A percentile compares a stretch with the other conserved stretches of the same genome.
phyloP scores from a whole-genome alignment of 805 yeast species.

The Candida orba region DNA sequence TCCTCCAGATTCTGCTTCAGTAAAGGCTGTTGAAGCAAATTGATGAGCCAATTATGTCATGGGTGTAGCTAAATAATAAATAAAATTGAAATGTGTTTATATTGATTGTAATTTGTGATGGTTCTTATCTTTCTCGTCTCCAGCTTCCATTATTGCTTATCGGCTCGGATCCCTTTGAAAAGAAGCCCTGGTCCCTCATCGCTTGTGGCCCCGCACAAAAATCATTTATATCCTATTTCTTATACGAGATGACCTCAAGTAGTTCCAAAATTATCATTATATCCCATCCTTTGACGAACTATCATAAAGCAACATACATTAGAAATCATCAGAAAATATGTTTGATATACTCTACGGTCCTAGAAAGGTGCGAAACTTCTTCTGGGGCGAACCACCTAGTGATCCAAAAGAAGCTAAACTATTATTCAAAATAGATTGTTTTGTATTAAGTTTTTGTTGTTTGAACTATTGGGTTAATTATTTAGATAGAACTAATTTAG shows the following conservation, averaged over 20 bases:
- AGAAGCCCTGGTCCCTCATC: no score
- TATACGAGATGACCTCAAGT: neutral
- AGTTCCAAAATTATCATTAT: neutral
- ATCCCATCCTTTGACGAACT: no score
- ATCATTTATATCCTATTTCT: no score
- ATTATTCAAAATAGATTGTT: slow-evolving; percentile 22
- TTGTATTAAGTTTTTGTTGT: slow-evolving; percentile 19
- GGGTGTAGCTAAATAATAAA: neutral
- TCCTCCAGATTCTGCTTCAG: slow-evolving; percentile 3
- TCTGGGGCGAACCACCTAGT: slow-evolving; percentile 22
- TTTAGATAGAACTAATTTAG: slow-evolving; percentile 48
- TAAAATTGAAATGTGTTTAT: neutral
- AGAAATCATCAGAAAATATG: slow-evolving; percentile 1
- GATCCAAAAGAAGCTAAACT: slow-evolving; percentile 17
- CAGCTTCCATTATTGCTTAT: no score
- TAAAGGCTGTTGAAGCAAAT: slow-evolving; percentile 2
- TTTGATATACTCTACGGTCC: slow-evolving; percentile 6
- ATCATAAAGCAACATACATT: no score
- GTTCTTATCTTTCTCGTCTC: no score
- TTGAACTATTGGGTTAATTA: slow-evolving; percentile 36
- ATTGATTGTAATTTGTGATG: neutral
- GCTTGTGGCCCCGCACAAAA: no score
- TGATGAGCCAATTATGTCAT: no score
- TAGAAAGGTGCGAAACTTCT: slow-evolving; percentile 13
- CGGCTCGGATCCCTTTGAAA: no score